These are phyloP conservation scores for Arxiozyma bovina DNA, from an alignment of 1,139 yeast species.

Conservation along the genomic window DNA sequence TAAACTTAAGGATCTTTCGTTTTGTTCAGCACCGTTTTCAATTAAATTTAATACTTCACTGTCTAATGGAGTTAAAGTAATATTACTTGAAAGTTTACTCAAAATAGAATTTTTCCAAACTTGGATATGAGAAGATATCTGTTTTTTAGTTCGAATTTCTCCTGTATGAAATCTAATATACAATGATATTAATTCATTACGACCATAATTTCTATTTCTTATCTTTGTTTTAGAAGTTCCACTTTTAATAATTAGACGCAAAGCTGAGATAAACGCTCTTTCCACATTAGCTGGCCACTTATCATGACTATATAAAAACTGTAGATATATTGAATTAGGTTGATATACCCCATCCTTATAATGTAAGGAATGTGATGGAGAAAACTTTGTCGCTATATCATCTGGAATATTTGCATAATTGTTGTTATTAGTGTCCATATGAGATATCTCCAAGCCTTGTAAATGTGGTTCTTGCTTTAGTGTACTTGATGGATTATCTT, in stretches of 20 bases:
- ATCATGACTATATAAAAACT: conserved; percentile 16
- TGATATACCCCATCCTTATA: neutral
- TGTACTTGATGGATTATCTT: neutral
- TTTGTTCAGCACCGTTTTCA: conserved; percentile 29
- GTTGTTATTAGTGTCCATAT: neutral
- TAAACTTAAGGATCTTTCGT: conserved; percentile 18
- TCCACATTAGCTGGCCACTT: conserved; percentile 58
- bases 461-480: neutral
- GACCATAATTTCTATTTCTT: conserved; percentile 78
- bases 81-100: conserved; percentile 21
- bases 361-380: neutral
- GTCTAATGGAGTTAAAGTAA: conserved; percentile 23
- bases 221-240: conserved; percentile 82
- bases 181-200: conserved; percentile 89
- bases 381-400: neutral
- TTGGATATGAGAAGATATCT: conserved; percentile 88
- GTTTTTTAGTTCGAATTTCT: conserved; percentile 76
- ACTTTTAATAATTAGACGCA: conserved; percentile 74
- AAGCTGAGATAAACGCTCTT: conserved; percentile 77
- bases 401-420: neutral
- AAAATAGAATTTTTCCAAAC: conserved; percentile 40
- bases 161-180: conserved; percentile 76
- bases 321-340: conserved; percentile 4
- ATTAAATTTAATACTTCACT: conserved; percentile 24
- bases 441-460: neutral